These are phyloP conservation scores for Onygena corvina DNA, from an alignment of 2,329 filamentous ascomycete species.

Conservation along the genomic window DNA sequence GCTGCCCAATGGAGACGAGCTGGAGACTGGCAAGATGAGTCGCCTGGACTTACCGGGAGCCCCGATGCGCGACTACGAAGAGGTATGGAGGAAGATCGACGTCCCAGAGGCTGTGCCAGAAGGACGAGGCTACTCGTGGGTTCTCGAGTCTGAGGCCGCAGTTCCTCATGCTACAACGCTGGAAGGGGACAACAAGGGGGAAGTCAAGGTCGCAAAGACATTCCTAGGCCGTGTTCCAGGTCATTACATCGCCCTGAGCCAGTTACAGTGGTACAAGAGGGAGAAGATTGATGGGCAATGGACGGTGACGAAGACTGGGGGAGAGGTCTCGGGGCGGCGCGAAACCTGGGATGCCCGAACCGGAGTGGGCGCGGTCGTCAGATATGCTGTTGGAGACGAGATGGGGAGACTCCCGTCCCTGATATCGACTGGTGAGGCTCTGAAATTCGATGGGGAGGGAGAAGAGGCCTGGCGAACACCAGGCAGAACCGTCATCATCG, in stretches of 20 bases:
- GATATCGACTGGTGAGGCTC: slow-evolving; percentile 11
- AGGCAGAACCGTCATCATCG: slow-evolving; percentile 17
- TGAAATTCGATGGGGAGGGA: slow-evolving; percentile 2
- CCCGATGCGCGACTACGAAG: slow-evolving; percentile 45
- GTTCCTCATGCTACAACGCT: not conserved
- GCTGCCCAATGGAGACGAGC: slow-evolving; percentile 31
- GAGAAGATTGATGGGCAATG: slow-evolving; percentile 10
- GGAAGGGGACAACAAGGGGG: slow-evolving; percentile 12
- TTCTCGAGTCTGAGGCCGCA: slow-evolving; percentile 24
- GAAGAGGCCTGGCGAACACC: slow-evolving; percentile 10
- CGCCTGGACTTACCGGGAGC: slow-evolving; percentile 25
- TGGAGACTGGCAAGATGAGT: slow-evolving; percentile 32
- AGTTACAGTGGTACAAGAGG: slow-evolving; percentile 18
- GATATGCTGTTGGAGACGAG: slow-evolving; percentile 16
- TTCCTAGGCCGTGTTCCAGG: slow-evolving; percentile 26
- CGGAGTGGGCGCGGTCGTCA: slow-evolving; percentile 13
- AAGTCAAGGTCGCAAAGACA: slow-evolving; percentile 19
- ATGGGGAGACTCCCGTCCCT: slow-evolving; percentile 19
- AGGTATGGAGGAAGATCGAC: slow-evolving; percentile 48
- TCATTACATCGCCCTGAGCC: slow-evolving; percentile 22
- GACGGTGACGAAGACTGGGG: slow-evolving; percentile 17
- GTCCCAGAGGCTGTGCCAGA: not conserved
- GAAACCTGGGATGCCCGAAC: slow-evolving; percentile 19
- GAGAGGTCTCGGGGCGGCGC: slow-evolving; percentile 21
- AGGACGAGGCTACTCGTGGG: slow-evolving; percentile 1